These are phyloP conservation scores for Jatropha podagrica DNA, from an alignment of 441 rosid species.

Conservation along the genomic window DNA sequence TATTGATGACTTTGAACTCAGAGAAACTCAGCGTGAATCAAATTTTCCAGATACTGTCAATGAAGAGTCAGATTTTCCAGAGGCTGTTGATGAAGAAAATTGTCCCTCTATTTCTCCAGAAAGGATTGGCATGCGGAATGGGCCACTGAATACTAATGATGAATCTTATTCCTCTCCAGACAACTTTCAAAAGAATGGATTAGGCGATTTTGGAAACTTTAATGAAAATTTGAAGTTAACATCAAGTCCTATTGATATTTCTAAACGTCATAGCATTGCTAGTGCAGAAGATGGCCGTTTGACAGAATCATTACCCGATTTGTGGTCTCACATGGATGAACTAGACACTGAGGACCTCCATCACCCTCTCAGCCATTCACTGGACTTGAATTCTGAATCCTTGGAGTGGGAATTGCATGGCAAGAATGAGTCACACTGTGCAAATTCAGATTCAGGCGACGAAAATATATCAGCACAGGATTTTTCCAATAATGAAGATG, in stretches of 20 bases:
- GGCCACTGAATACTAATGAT: slow-evolving; percentile 17
- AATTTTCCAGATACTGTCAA: slow-evolving; percentile 29
- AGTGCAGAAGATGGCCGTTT: slow-evolving; percentile 42
- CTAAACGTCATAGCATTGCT: slow-evolving; percentile 28
- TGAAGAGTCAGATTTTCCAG: slow-evolving; percentile 28
- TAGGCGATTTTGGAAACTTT: slow-evolving; percentile 29
- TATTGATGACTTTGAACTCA: slow-evolving; percentile 45
- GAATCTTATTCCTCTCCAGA: slow-evolving; percentile 29
- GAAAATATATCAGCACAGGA: slow-evolving; percentile 31
- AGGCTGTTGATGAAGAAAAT: slow-evolving; percentile 28
- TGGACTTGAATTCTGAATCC: slow-evolving; percentile 46
- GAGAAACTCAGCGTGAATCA: slow-evolving; percentile 27
- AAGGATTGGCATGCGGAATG: slow-evolving; percentile 26
- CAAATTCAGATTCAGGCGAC: slow-evolving; percentile 29
- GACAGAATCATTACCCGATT: slow-evolving; percentile 70
- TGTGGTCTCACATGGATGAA: slow-evolving; percentile 38
- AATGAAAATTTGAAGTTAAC: slow-evolving; percentile 27
- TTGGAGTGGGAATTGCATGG: slow-evolving; percentile 35
- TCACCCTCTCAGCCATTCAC: slow-evolving; percentile 62
- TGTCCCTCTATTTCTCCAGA: slow-evolving; percentile 21
- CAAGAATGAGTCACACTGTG: slow-evolving; percentile 33
- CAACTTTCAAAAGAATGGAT: slow-evolving; percentile 24
- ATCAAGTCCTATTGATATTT: slow-evolving; percentile 54
- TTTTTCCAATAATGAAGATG: slow-evolving; percentile 30
- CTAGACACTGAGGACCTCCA: slow-evolving; percentile 29